Base-by-base conservation (phyloP, 1,284 basidiomycete genomes). In the Melampsora larici-populina region DNA sequence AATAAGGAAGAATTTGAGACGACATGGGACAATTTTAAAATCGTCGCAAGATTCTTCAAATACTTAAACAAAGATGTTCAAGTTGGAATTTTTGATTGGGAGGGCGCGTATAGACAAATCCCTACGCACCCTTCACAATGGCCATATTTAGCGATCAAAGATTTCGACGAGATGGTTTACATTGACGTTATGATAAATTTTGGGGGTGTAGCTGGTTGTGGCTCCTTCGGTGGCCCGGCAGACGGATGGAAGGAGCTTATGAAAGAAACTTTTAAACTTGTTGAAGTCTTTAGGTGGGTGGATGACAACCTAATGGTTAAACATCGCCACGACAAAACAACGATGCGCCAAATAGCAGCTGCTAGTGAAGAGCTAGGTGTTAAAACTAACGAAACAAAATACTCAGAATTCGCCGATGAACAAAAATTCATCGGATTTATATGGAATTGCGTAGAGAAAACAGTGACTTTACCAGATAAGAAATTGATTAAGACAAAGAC, bases 161-260 rank as follows among this genome's bases (percentile, higher is more conserved):
- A 17, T 13, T 40, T 67, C 36, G 17, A 36, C 7, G 6, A 36
- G 8, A 8, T 33, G 5, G 8, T 67, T 24, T 67, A 13, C 1
- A 5, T 70, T 2, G 67, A 70, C 21, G 49, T 46, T 1, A 13
- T 21, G 29, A 55, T 70, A 9, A 29, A 40, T 1, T 70, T 70
- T 33, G 67, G 67, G 15, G 7, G 67, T 17, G 48, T 55, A 7
- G 67, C 67, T 21, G n/a, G n/a, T n/a, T n/a, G n/a, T n/a, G n/a
- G n/a, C n/a, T n/a, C n/a, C n/a, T n/a, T n/a, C n/a, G n/a, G n/a
- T n/a, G n/a, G n/a, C n/a, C n/a, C n/a, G n/a, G n/a, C n/a, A n/a
- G 67, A 69, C 26, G 67, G 36, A 3, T 69, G 67, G 67, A 69
- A 49, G 33, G 43, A 69, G 6, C 21, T 69, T 36, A 49, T 69